Percentiles rank a stretch among this genome's conserved stretches.
phyloP scores from a whole-genome alignment of 768 basidiomycete genomes.

The Baorangia bicolor region DNA sequence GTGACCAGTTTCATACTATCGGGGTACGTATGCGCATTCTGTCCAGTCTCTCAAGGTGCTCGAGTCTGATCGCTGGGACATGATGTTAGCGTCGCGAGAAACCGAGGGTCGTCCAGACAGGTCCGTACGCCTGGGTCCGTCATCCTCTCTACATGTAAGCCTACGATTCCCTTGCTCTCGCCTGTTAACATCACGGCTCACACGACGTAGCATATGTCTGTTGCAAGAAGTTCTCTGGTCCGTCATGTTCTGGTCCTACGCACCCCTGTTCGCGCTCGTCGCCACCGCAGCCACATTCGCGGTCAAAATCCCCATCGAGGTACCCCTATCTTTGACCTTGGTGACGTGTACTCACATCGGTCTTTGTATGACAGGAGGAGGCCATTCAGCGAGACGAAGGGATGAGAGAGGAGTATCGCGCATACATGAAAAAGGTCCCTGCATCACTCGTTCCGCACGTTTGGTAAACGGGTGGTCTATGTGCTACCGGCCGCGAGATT shows the following conservation, averaged over 20 bases:
- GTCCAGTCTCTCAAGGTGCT: too few species aligned
- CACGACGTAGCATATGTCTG: neutral
- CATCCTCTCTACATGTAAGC: conserved; percentile 15
- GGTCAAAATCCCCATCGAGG: conserved; percentile 11
- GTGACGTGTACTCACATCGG: neutral
- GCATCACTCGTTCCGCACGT: conserved; percentile 9
- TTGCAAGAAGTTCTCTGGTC: neutral
- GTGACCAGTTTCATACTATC: conserved; percentile 6
- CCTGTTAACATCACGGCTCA: neutral
- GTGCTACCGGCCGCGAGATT: neutral
- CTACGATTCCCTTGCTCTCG: neutral
- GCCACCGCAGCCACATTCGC: neutral
- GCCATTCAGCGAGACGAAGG: conserved; percentile 4
- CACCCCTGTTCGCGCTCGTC: neutral
- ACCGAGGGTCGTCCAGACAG: conserved; percentile 9
- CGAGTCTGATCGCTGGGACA: neutral
- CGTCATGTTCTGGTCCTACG: conserved; percentile 11
- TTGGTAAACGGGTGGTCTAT: neutral
- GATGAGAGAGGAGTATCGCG: conserved; percentile 6
- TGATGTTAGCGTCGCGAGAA: conserved; percentile 11
- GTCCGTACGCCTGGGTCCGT: conserved; percentile 14
- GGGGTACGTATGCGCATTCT: conserved; percentile 2
- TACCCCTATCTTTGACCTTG: neutral
- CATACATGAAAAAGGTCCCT: conserved; percentile 15
- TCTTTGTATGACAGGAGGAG: conserved; percentile 1